Evolutionary conservation across 2,329 filamentous ascomycete species (phyloP).

Genomic region (Fusarium sp.): DNA sequence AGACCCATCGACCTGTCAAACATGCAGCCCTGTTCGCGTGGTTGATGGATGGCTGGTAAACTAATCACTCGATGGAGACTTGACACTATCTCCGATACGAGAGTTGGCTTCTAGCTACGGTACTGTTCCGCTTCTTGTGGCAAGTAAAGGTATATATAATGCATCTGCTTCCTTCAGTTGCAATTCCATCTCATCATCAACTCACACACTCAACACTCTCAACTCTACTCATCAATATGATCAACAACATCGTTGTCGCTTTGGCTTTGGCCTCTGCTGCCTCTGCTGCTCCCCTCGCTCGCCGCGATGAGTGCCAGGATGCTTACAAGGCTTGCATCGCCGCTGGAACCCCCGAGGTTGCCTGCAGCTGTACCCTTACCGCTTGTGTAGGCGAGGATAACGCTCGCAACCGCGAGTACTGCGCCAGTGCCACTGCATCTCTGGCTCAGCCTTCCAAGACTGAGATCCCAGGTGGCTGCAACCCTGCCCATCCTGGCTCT

Average conservation of each 20-base stretch:
- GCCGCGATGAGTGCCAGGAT: slow-evolving; percentile 16
- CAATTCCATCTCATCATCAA: not conserved
- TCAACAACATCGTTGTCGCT: slow-evolving; percentile 15
- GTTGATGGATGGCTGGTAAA: not conserved
- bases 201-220: not conserved
- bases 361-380: slow-evolving; percentile 14
- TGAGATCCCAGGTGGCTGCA: slow-evolving; percentile 16
- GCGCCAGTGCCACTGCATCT: slow-evolving; percentile 15
- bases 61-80: not conserved
- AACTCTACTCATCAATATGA: slow-evolving; percentile 11
- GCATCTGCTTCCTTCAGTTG: not conserved
- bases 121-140: not conserved
- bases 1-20: not conserved
- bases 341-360: slow-evolving; percentile 15
- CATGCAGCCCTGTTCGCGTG: not conserved
- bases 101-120: not conserved
- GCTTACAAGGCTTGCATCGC: slow-evolving; percentile 22
- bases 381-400: slow-evolving; percentile 23
- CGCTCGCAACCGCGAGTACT: slow-evolving; percentile 21
- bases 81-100: not conserved
- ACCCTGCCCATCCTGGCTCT: slow-evolving; percentile 14
- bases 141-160: not conserved
- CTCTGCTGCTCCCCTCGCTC: slow-evolving; percentile 11
- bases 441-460: slow-evolving; percentile 8
- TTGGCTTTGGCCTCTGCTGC: slow-evolving; percentile 14